Percentiles rank a stretch among this genome's conserved stretches.
Evolutionary conservation across 2,329 filamentous ascomycete species (phyloP).

Genomic region (Ascochyta fabae): DNA sequence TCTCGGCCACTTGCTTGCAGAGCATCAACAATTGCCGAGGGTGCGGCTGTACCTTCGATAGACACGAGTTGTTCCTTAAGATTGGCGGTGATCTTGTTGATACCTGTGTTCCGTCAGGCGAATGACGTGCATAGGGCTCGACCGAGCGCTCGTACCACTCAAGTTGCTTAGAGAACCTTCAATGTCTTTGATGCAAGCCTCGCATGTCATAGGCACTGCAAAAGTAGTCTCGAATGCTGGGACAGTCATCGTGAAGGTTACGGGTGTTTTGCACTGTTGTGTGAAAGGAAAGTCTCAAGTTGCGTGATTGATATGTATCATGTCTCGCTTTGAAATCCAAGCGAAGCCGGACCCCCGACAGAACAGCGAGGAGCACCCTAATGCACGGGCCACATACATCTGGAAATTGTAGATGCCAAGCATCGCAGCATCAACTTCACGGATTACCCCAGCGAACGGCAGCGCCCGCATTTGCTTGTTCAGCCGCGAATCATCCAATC

Average conservation of each 20-base stretch:
- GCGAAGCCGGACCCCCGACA: conserved; percentile 15
- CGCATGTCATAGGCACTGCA: conserved; percentile 91
- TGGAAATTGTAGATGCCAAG: conserved; percentile 16
- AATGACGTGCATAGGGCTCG: conserved; percentile 30
- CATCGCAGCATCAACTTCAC: conserved; percentile 14
- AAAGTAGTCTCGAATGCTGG: conserved; percentile 76
- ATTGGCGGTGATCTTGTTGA: conserved; percentile 82
- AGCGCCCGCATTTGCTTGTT: conserved; percentile 4
- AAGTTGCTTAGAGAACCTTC: conserved; percentile 79
- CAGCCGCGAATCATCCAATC: not conserved
- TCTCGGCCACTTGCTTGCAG: conserved; percentile 91
- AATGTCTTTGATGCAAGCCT: conserved; percentile 85
- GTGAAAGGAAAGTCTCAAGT: not conserved
- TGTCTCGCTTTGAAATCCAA: conserved; percentile 42
- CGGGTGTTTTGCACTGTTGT: not conserved
- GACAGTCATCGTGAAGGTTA: conserved; percentile 35
- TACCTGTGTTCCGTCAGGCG: conserved; percentile 60
- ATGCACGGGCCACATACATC: not conserved
- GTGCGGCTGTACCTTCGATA: conserved; percentile 87
- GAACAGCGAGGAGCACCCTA: not conserved
- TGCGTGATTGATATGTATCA: conserved; percentile 19
- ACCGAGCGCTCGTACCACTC: conserved; percentile 57
- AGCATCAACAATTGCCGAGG: conserved; percentile 85
- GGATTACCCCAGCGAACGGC: conserved; percentile 14
- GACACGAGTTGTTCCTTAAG: conserved; percentile 83